phyloP scores from a whole-genome alignment of 1,284 basidiomycete species.

The Thecaphora thlaspeos region DNA sequence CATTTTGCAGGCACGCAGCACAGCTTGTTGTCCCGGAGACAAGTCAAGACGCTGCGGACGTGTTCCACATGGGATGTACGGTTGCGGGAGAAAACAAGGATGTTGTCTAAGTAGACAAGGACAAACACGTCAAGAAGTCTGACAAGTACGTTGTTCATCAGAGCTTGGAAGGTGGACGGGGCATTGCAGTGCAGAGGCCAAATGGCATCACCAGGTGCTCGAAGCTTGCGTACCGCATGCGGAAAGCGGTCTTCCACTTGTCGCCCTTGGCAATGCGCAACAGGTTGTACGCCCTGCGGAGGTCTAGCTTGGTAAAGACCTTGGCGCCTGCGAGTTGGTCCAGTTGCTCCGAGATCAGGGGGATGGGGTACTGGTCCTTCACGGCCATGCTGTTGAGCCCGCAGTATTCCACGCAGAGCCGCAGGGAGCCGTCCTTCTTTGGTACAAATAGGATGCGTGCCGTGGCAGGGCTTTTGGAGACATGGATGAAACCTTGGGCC shows the following conservation, averaged over 20 bases:
- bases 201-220: slow-evolving; percentile 16
- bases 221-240: slow-evolving; percentile 5
- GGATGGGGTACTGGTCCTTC: slow-evolving; percentile 59
- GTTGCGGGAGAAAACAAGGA: slow-evolving; percentile 60
- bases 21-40: slow-evolving; percentile 42
- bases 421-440: slow-evolving; percentile 61
- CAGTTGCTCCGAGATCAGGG: slow-evolving; percentile 59
- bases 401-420: slow-evolving; percentile 61
- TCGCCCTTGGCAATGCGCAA: slow-evolving; percentile 57
- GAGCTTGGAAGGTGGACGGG: slow-evolving; percentile 47
- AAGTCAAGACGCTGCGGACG: slow-evolving; percentile 57
- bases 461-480: slow-evolving; percentile 41
- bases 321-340: slow-evolving; percentile 52
- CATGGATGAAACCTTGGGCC: no score
- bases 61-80: slow-evolving; percentile 58
- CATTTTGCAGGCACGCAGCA: slow-evolving; percentile 15
- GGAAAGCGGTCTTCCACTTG: slow-evolving; percentile 56
- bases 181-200: slow-evolving; percentile 18
- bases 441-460: slow-evolving; percentile 62
- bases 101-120: slow-evolving; percentile 61
- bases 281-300: slow-evolving; percentile 57
- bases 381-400: slow-evolving; percentile 60
- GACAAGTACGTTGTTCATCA: slow-evolving; percentile 55
- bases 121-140: slow-evolving; percentile 58
- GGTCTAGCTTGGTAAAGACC: slow-evolving; percentile 58